Percentiles rank a stretch among this genome's conserved stretches.
Evolutionary conservation across 2,329 filamentous ascomycete species (phyloP).

Genomic region (Alternaria viburni): DNA sequence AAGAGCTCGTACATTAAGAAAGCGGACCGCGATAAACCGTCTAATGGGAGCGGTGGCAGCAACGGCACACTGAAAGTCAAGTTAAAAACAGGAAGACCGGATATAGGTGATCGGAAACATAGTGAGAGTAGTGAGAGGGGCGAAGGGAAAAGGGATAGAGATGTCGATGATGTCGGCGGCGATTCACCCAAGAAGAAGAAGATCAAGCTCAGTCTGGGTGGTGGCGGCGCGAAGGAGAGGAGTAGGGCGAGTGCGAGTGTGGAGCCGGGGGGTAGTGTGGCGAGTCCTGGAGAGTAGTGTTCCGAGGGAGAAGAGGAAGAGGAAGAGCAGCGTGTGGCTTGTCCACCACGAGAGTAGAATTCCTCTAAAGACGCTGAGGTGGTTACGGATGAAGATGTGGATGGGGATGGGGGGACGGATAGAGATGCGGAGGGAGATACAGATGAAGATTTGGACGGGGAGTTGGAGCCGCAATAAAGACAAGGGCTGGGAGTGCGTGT

Average conservation of each 20-base stretch:
- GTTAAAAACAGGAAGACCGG: constrained; percentile 38
- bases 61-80: constrained; percentile 40
- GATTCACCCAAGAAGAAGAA: constrained; percentile 48
- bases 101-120: constrained; percentile 32
- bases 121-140: constrained; percentile 38
- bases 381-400: background rate
- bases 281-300: constrained; percentile 5
- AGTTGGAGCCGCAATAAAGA: background rate
- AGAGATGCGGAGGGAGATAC: background rate
- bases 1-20: constrained; percentile 53
- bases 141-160: constrained; percentile 45
- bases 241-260: constrained; percentile 19
- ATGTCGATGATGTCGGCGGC: constrained; percentile 36
- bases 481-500: background rate
- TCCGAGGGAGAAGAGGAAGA: no score
- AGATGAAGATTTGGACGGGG: background rate
- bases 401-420: background rate
- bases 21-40: constrained; percentile 45
- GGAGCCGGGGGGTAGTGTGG: constrained; percentile 12
- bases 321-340: background rate
- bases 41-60: constrained; percentile 11
- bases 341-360: background rate
- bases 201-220: constrained; percentile 42
- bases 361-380: background rate
- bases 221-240: constrained; percentile 24